phyloP scores from a whole-genome alignment of 352 stramenopile genomes.

The Globisporangium cystogenes region DNA sequence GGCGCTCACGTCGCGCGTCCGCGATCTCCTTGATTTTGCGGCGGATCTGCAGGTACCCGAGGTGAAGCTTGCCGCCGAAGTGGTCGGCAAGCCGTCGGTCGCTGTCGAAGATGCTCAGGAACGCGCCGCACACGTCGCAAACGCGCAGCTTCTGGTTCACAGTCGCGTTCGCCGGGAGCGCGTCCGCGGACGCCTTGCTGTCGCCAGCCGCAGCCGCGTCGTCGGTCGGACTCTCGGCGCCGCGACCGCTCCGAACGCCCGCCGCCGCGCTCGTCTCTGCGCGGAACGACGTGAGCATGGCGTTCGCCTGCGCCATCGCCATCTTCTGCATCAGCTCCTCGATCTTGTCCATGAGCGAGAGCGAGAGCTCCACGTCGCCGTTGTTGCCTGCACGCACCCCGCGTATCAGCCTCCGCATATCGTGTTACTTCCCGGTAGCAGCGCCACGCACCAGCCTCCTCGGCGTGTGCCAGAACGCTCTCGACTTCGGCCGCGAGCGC shows the following conservation, averaged over 20 bases:
- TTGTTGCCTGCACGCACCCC: conserved; percentile 23
- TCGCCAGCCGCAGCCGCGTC: neutral
- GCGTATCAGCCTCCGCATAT: too few relatives aligned
- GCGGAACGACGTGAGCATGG: conserved; percentile 38
- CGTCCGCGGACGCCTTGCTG: neutral
- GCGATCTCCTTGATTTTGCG: conserved; percentile 78
- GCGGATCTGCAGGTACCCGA: conserved; percentile 88
- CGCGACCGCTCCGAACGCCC: neutral
- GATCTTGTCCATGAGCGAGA: conserved; percentile 58
- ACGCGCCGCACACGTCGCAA: conserved; percentile 89
- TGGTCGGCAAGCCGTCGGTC: conserved; percentile 87
- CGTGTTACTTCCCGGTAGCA: too few relatives aligned
- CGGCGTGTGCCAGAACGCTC: conserved; percentile 43
- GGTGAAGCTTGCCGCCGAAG: conserved; percentile 88
- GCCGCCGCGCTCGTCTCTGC: conserved; percentile 7
- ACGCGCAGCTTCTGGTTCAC: conserved; percentile 86
- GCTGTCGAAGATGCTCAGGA: conserved; percentile 91
- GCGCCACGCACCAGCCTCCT: conserved; percentile 26
- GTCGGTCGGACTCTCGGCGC: neutral
- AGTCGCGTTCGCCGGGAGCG: conserved; percentile 2
- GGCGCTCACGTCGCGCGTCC: conserved; percentile 23
- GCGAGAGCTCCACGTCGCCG: conserved; percentile 47
- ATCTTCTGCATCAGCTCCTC: conserved; percentile 64
- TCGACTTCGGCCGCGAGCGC: conserved; percentile 69
- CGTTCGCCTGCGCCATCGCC: conserved; percentile 28